phyloP scores from a whole-genome alignment of 345 rosid species.

The Jatropha curcas region DNA sequence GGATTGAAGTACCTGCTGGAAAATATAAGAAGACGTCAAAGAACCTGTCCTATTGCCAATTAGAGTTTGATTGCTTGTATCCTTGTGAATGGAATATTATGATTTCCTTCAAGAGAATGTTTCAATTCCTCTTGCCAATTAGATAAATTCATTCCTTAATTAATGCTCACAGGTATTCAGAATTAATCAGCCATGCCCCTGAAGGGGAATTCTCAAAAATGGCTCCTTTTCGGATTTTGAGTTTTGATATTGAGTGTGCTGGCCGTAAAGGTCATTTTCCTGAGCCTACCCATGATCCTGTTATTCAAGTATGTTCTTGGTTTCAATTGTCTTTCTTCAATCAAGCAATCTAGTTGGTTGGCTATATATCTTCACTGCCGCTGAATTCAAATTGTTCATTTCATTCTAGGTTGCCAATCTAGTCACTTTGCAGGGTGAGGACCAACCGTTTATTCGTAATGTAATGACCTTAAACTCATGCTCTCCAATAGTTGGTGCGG shows the following conservation, averaged over 20 bases:
- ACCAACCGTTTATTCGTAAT: conserved; percentile 82
- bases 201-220: conserved; percentile 96
- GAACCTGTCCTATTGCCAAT: conserved; percentile 72
- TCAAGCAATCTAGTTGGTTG: conserved; percentile 12
- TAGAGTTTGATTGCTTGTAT: conserved; percentile 97
- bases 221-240: conserved; percentile 97
- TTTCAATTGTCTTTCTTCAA: conserved; percentile 13
- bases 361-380: conserved; percentile 8
- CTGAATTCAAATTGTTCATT: conserved; percentile 23
- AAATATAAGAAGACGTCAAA: conserved; percentile 67
- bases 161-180: conserved; percentile 56
- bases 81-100: conserved; percentile 33
- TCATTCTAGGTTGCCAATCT: conserved; percentile 83
- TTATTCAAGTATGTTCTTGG: conserved; percentile 69
- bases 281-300: conserved; percentile 96
- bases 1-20: conserved; percentile 93
- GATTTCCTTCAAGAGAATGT: conserved; percentile 12
- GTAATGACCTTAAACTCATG: conserved; percentile 96
- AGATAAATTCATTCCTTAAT: conserved; percentile 39
- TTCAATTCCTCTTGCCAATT: conserved; percentile 1
- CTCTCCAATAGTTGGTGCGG: conserved; percentile 88
- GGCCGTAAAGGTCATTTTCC: conserved; percentile 99
- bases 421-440: conserved; percentile 91
- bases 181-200: conserved; percentile 76
- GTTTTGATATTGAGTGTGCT: conserved; percentile 99